Base-by-base conservation (phyloP, 169 alveolate species). In the Plasmodium chabaudi region DNA sequence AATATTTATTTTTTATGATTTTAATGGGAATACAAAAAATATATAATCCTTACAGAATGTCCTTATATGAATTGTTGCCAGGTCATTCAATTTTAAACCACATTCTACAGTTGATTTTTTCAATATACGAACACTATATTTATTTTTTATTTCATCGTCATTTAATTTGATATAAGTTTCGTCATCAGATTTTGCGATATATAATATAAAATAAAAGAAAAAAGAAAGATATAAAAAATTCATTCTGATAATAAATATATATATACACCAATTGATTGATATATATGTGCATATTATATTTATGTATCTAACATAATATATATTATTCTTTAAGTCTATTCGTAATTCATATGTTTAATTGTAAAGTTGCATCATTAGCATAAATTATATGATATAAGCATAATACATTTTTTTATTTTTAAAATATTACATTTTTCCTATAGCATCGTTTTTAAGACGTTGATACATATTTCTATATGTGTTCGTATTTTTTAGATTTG, bases 51-150 rank as follows among this genome's bases (percentile, higher is more conserved):
- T 82, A 82, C 90, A 65, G 59, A 82, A 82, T 21, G 90, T 67
- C 57, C 90, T 65, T 65, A 82, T 65, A 67, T 82, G 75, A 17
- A 82, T 82, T 42, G 67, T 84, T 59, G 90, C 90, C 49, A 19
- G 59, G 19, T 82, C 90, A 23, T 53, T n/a, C 39, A 67, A 44
- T 55, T 65, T 72, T 57, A 82, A 60, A 19, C 90, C 90, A 49
- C 90, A 82, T 47, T 72, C 59, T 25, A 56, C 2, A 47, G 68
- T 23, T 34, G 90, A 67, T 49, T 49, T 34, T 68, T 60, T 68
- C 84, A 82, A 68, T 46, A 82, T 57, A 65, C 90, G 79, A 60
- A 82, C 51, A 49, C 86, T 82, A 57, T 67, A 82, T 19, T 69
- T 82, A 27, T 82, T 67, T 55, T 53, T 67, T 70, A 67, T 17